These are phyloP conservation scores for Coix lacrymajobi DNA, from an alignment of 176 grass and related monocot species.

Conservation along the genomic window DNA sequence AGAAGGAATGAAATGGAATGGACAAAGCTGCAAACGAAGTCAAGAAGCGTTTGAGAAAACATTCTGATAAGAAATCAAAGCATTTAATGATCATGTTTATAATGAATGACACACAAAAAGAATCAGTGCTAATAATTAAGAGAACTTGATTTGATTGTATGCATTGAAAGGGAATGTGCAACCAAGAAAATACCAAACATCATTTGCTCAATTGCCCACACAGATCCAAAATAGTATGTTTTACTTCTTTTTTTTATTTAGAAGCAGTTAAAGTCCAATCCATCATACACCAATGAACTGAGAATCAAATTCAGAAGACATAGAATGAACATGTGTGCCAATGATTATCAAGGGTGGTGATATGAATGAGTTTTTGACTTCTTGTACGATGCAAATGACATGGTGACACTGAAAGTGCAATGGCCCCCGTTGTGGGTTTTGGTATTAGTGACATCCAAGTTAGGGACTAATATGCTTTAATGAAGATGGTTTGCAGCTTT, in stretches of 20 bases:
- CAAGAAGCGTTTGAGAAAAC: constrained; percentile 1
- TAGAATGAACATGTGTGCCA: background rate
- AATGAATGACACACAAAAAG: background rate
- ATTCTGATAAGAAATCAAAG: background rate
- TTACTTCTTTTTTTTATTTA: background rate
- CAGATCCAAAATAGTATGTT: background rate
- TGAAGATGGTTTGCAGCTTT: too few species aligned
- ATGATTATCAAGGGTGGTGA: too few species aligned
- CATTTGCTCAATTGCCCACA: background rate
- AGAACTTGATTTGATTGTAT: background rate
- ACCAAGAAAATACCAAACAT: background rate
- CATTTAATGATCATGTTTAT: constrained; percentile 5
- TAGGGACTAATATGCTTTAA: too few species aligned
- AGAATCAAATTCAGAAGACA: background rate
- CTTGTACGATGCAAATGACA: too few species aligned
- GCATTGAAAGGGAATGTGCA: background rate
- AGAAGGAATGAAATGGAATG: constrained; percentile 78
- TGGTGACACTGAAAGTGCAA: too few species aligned
- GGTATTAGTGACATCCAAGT: too few species aligned
- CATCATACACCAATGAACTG: constrained; percentile 7
- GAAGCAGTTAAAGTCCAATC: background rate
- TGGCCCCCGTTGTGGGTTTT: too few species aligned
- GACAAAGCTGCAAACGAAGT: constrained; percentile 52
- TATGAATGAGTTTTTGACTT: too few species aligned
- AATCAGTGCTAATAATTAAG: background rate